Evolutionary conservation across 192 early-diverging fungal species (phyloP).

Genomic region (Coemansia sp.): DNA sequence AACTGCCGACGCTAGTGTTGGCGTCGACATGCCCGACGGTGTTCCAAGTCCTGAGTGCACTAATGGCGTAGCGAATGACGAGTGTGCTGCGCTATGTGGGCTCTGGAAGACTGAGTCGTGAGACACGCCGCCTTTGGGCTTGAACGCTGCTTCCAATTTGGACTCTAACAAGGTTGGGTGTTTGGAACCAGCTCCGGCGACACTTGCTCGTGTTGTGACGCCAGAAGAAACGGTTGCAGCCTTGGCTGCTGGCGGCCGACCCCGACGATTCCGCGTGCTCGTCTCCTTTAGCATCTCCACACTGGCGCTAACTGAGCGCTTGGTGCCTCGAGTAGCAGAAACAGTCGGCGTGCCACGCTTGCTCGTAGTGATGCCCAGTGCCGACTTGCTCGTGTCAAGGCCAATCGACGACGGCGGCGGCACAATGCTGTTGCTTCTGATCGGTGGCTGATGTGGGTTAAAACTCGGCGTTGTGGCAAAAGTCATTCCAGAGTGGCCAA

Average conservation of each 20-base stretch:
- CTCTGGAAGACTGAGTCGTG: neutral
- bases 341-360: neutral
- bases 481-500: neutral
- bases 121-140: neutral
- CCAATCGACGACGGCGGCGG: neutral
- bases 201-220: neutral
- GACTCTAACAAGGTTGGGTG: neutral
- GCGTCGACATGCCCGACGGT: constrained; percentile 7
- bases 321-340: neutral
- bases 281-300: neutral
- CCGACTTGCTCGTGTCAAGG: neutral
- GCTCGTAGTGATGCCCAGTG: neutral
- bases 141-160: neutral
- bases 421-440: neutral
- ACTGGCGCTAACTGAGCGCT: neutral
- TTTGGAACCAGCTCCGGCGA: neutral
- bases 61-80: neutral
- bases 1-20: constrained; percentile 6
- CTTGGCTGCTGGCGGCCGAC: neutral
- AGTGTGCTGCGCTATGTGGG: neutral
- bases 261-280: neutral
- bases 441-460: constrained; percentile 2
- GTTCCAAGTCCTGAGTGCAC: neutral
- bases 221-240: neutral
- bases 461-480: neutral